A percentile compares a stretch with the other conserved stretches of the same genome.
Evolutionary conservation across 2,329 filamentous ascomycete genomes (phyloP).

Genomic region (Gyromitra esculenta): DNA sequence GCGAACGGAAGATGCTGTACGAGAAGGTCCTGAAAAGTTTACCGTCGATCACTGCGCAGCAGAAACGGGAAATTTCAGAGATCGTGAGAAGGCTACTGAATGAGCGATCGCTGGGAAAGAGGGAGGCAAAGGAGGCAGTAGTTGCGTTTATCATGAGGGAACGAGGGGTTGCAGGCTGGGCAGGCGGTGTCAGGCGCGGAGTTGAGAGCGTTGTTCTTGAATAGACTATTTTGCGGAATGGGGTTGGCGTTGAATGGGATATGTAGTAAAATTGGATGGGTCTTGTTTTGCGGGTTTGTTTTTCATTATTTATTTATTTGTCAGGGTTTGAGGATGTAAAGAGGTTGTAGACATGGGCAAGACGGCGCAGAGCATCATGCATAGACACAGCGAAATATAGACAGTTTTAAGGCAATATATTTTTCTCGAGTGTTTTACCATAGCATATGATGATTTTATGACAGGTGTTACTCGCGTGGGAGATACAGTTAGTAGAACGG

Average conservation of each 20-base stretch:
- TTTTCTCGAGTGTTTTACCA: neutral
- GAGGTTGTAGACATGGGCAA: neutral
- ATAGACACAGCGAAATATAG: conserved; percentile 16
- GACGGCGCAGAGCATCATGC: neutral
- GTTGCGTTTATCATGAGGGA: conserved; percentile 57
- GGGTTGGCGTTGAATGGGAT: conserved; percentile 3
- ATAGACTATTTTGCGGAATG: neutral
- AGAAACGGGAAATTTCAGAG: conserved; percentile 52
- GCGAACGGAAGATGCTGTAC: conserved; percentile 51
- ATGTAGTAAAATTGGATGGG: neutral
- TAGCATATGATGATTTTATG: neutral
- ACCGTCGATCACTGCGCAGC: conserved; percentile 43
- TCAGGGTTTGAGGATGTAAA: neutral
- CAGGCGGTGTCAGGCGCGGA: conserved; percentile 54
- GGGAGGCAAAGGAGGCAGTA: conserved; percentile 53
- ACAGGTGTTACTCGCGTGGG: neutral
- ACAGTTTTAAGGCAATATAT: conserved; percentile 6
- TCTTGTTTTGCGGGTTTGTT: conserved; percentile 6
- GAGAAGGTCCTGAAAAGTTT: conserved; percentile 54
- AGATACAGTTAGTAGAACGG: neutral
- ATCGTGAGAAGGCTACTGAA: conserved; percentile 54
- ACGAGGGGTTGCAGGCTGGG: conserved; percentile 57
- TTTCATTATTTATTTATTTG: neutral
- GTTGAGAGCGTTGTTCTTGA: conserved; percentile 55
- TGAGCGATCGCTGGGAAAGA: conserved; percentile 13